Base-by-base conservation (phyloP, 768 basidiomycete genomes). In the Lactarius sp. region DNA sequence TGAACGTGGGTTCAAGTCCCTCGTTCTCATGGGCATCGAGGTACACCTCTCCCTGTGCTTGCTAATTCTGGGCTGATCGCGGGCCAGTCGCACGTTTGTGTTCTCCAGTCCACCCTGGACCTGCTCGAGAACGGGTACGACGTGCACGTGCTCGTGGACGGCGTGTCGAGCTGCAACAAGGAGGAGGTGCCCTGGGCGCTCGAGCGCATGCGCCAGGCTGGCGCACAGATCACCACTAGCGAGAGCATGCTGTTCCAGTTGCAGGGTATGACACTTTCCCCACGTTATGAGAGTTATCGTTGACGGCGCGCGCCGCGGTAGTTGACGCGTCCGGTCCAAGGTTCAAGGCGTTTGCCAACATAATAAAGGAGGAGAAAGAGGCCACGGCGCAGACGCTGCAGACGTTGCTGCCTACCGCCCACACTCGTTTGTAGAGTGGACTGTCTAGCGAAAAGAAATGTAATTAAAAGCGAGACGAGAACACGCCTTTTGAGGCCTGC, bases 11-110 rank as follows among this genome's bases (percentile, higher is more conserved):
- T 71, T 88, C 61, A 78, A 79, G 46, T 84, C 83, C 7, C 77
- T 94, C 52, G 83, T 96, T 7, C 72, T 98, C 6, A 85, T 93
- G 65, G 95, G 95, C 16, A 94, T 96, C 56, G 94, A 96, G 81
- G 93, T 90, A 66, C 42, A 82, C 73, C 16, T 47, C 22, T 7
- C 8, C 20, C n/a, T 14, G 39, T 27, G 36, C 51, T 13, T 33
- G 10, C 1, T 2, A 12, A 27, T 2, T 10, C 50, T 7, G 20
- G 58, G 6, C n/a, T 58, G 27, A 20, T 7, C 33, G 4, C 55
- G 16, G 9, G 16, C 18, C 1, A 94, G 93, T 83, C 90, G 16
- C 94, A 96, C 69, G 85, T 97, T 64, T 97, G 94, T 70, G 84
- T 96, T 9, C 80, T 94, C 6, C 94, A 96, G 73, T 90, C 92